These are phyloP conservation scores for Plenodomus tracheiphilus DNA, from an alignment of 2,329 filamentous ascomycete species.

Conservation along the genomic window DNA sequence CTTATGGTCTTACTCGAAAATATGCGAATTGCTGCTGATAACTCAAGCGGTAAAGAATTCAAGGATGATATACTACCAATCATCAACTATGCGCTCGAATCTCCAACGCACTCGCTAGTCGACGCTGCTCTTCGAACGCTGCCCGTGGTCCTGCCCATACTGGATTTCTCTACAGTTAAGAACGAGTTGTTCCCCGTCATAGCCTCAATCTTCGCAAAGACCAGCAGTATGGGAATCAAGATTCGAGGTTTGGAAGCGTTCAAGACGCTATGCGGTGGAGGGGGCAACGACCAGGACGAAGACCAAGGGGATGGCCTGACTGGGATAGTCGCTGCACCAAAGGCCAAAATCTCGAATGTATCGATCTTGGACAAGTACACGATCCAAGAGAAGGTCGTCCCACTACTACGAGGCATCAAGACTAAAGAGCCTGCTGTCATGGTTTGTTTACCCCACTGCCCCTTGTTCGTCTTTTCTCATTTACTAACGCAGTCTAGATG, in stretches of 20 bases:
- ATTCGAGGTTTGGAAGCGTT: conserved; percentile 90
- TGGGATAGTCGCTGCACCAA: conserved; percentile 61
- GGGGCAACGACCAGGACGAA: conserved; percentile 42
- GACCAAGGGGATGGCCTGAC: conserved; percentile 70
- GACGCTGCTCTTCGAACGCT: conserved; percentile 82
- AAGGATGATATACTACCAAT: conserved; percentile 94
- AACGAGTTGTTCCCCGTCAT: conserved; percentile 95
- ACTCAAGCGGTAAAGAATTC: conserved; percentile 88
- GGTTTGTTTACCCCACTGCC: conserved; percentile 55
- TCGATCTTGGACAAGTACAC: conserved; percentile 95
- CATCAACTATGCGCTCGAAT: conserved; percentile 80
- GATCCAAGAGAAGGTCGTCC: conserved; percentile 95
- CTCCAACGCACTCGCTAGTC: conserved; percentile 83
- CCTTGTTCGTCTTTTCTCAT: neutral
- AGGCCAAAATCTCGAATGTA: conserved; percentile 66
- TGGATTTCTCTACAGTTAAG: conserved; percentile 97
- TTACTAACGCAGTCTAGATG: conserved; percentile 54
- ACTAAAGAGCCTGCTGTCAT: conserved; percentile 98
- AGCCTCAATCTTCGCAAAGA: conserved; percentile 86
- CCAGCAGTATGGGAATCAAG: conserved; percentile 92
- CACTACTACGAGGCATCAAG: conserved; percentile 88
- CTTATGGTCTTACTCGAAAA: conserved; percentile 91
- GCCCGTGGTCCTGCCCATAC: conserved; percentile 77
- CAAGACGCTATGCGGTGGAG: conserved; percentile 81
- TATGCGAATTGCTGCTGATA: conserved; percentile 72